These are phyloP conservation scores for Boletus rubroflammeus DNA, from an alignment of 768 basidiomycete species.

Conservation along the genomic window DNA sequence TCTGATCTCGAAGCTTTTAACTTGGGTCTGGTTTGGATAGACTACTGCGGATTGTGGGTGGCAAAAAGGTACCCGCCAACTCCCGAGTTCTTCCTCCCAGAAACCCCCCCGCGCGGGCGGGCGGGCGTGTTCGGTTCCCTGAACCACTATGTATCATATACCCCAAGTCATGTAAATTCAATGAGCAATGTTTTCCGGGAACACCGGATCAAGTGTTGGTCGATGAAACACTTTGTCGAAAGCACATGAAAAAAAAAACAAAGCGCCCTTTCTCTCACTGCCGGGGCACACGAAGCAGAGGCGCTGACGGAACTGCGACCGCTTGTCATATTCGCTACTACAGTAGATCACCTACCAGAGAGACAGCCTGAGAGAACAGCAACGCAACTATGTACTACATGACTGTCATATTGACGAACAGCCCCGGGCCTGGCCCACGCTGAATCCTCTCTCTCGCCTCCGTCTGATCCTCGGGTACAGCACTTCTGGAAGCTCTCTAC, in stretches of 20 bases:
- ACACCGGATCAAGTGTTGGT: neutral
- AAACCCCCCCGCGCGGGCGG: too few species aligned
- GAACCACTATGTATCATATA: too few species aligned
- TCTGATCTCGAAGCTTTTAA: too few species aligned
- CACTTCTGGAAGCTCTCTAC: too few species aligned
- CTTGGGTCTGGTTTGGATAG: too few species aligned
- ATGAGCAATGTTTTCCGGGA: neutral
- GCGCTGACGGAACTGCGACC: neutral
- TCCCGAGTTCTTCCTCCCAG: too few species aligned
- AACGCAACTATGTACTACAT: neutral
- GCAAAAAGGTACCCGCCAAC: too few species aligned
- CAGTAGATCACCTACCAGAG: neutral
- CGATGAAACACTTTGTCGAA: neutral
- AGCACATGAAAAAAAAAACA: neutral
- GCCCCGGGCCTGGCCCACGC: too few species aligned
- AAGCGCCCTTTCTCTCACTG: neutral
- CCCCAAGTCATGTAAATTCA: neutral
- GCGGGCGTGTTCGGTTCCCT: too few species aligned
- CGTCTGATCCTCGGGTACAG: neutral
- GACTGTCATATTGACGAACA: neutral
- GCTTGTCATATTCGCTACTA: neutral
- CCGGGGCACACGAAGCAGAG: neutral
- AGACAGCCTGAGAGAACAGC: too few species aligned
- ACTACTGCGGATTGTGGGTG: too few species aligned
- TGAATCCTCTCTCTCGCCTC: too few species aligned